These are phyloP conservation scores for Diospyros lotus DNA, from an alignment of 148 eudicot species.

Conservation along the genomic window DNA sequence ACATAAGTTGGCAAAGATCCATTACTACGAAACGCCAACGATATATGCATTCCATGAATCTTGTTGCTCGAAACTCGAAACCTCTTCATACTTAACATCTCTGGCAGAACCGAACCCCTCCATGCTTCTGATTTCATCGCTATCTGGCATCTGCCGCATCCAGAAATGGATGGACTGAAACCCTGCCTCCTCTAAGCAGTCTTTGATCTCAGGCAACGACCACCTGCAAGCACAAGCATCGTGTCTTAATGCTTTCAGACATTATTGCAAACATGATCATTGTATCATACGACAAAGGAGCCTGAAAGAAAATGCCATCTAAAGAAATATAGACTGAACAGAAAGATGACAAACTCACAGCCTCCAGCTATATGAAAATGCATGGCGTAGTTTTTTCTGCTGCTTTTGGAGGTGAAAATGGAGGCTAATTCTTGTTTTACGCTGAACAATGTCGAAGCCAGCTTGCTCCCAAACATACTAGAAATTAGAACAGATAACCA, in stretches of 20 bases:
- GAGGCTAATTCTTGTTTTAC: conserved; percentile 91
- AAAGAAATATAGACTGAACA: not conserved
- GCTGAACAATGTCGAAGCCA: conserved; percentile 76
- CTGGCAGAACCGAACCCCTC: conserved; percentile 64
- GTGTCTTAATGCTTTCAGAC: not conserved
- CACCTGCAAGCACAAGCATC: conserved; percentile 41
- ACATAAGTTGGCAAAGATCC: not conserved
- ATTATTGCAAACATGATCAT: not conserved
- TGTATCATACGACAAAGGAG: not conserved
- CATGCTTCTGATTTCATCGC: conserved; percentile 47
- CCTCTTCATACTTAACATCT: conserved; percentile 85
- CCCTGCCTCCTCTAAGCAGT: conserved; percentile 92
- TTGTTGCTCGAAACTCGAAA: conserved; percentile 73
- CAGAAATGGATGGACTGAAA: conserved; percentile 77
- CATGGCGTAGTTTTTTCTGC: conserved; percentile 68
- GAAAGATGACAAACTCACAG: conserved; percentile 56
- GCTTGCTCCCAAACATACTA: conserved; percentile 99
- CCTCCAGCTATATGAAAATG: conserved; percentile 97
- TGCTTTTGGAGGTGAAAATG: conserved; percentile 73
- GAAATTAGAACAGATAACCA: not conserved
- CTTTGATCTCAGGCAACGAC: conserved; percentile 95
- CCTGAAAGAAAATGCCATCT: not conserved
- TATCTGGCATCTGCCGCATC: conserved; percentile 82
- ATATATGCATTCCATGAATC: conserved; percentile 98
- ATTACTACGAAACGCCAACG: conserved; percentile 65